Evolutionary conservation across 495 filamentous ascomycete genomes (phyloP).

Genomic region (Xylaria venustula): DNA sequence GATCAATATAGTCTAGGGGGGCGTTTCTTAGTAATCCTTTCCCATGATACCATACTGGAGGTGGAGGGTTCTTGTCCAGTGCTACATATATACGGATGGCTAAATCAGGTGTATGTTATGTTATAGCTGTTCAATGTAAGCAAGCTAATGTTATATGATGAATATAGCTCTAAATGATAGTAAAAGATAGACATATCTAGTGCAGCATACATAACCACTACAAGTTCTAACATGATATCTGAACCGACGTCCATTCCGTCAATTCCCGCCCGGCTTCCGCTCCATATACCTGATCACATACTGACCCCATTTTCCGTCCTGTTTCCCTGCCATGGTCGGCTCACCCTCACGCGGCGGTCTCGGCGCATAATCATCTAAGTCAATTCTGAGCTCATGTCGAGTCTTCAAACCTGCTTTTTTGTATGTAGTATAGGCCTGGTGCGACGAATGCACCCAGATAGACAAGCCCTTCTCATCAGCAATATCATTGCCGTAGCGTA

Average conservation of each 20-base stretch:
- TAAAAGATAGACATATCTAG: no score
- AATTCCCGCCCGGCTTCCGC: constrained; percentile 7
- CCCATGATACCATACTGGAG: not conserved
- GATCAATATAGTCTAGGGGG: not conserved
- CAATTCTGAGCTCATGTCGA: constrained; percentile 20
- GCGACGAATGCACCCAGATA: constrained; percentile 31
- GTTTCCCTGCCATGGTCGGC: constrained; percentile 14
- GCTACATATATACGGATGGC: no score
- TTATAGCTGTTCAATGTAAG: no score
- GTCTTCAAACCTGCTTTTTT: constrained; percentile 26
- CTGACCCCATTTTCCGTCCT: constrained; percentile 21
- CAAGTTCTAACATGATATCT: no score
- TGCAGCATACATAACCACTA: no score
- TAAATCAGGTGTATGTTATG: no score
- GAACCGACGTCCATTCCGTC: not conserved
- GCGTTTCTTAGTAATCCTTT: not conserved
- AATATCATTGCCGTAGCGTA: constrained; percentile 42
- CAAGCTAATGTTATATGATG: no score
- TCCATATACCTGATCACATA: constrained; percentile 30
- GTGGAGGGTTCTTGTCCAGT: no score
- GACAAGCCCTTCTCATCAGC: constrained; percentile 39
- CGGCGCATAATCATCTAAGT: constrained; percentile 31
- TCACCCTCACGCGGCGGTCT: constrained; percentile 13
- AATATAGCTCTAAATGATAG: no score
- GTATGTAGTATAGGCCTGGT: constrained; percentile 25